phyloP scores from a whole-genome alignment of 352 stramenopile genomes.

The Globisporangium recalcitrans region DNA sequence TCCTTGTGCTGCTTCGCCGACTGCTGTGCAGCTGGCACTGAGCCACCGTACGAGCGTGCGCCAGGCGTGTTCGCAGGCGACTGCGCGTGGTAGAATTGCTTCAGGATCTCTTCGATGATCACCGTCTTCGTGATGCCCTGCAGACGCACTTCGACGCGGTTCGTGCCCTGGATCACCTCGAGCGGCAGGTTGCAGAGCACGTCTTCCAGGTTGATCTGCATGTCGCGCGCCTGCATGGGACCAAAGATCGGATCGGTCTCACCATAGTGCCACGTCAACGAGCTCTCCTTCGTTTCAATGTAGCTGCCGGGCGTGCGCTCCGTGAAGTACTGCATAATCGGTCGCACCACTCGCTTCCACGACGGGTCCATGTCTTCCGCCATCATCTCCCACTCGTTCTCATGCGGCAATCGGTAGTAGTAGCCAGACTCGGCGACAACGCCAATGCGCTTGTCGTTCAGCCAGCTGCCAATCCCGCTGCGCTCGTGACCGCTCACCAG shows the following conservation, averaged over 20 bases:
- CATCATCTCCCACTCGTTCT: slow-evolving; percentile 70
- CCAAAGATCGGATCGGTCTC: slow-evolving; percentile 83
- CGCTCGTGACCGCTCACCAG: slow-evolving; percentile 70
- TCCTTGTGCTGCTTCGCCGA: slow-evolving; percentile 15
- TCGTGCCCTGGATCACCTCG: slow-evolving; percentile 83
- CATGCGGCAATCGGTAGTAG: slow-evolving; percentile 65
- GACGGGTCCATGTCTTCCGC: slow-evolving; percentile 47
- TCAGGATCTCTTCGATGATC: slow-evolving; percentile 71
- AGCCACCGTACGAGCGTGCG: slow-evolving; percentile 69
- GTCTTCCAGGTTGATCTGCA: slow-evolving; percentile 87
- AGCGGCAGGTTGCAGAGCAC: slow-evolving; percentile 77
- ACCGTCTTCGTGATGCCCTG: slow-evolving; percentile 71
- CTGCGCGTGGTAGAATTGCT: slow-evolving; percentile 22
- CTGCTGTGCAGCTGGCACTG: slow-evolving; percentile 38
- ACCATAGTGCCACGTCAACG: slow-evolving; percentile 85
- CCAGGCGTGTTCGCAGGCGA: slow-evolving; percentile 69
- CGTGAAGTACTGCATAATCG: slow-evolving; percentile 70
- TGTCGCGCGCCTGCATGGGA: slow-evolving; percentile 81
- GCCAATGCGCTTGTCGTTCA: slow-evolving; percentile 67
- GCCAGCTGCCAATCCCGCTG: slow-evolving; percentile 85
- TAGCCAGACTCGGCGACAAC: slow-evolving; percentile 70
- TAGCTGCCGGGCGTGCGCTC: slow-evolving; percentile 71
- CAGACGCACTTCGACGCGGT: slow-evolving; percentile 74
- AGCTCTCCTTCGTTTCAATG: slow-evolving; percentile 82
- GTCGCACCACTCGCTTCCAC: slow-evolving; percentile 73